Evolutionary conservation across 139 green algal species (phyloP).

Genomic region (Picochlorum sp.): DNA sequence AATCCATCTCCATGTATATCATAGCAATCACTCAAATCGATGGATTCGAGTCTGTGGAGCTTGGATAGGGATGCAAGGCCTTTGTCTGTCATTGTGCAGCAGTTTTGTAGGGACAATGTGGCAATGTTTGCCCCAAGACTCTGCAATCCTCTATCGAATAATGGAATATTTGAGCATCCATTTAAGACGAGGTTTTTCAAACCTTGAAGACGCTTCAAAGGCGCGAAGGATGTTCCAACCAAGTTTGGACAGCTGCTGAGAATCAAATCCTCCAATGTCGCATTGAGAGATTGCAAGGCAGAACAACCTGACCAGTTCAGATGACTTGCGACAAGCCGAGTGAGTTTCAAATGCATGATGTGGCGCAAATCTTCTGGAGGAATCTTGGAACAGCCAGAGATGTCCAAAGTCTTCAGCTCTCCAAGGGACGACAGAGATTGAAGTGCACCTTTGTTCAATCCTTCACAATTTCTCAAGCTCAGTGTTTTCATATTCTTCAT

Average conservation of each 20-base stretch:
- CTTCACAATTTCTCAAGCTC: slow-evolving; percentile 37
- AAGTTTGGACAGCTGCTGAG: slow-evolving; percentile 23
- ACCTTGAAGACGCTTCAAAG: background rate
- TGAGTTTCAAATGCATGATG: slow-evolving; percentile 1
- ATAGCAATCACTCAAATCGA: slow-evolving; percentile 35
- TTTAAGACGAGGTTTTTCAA: slow-evolving; percentile 18
- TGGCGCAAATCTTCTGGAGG: slow-evolving; percentile 15
- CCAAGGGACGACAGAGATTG: background rate
- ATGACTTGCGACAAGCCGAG: background rate
- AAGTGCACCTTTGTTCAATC: slow-evolving; percentile 19
- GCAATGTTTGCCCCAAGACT: too few relatives aligned
- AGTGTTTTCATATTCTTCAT: slow-evolving; percentile 20
- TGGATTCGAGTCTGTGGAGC: slow-evolving; percentile 14
- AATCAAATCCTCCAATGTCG: slow-evolving; percentile 7
- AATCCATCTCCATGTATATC: slow-evolving; percentile 5
- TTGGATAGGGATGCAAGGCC: slow-evolving; percentile 25
- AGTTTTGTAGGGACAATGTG: slow-evolving; percentile 25
- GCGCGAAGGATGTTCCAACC: slow-evolving; percentile 10
- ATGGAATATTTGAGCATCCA: slow-evolving; percentile 15
- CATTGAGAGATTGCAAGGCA: slow-evolving; percentile 12
- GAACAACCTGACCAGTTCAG: slow-evolving; percentile 9
- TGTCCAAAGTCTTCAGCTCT: slow-evolving; percentile 26
- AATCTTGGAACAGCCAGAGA: slow-evolving; percentile 34
- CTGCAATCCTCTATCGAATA: slow-evolving; percentile 15
- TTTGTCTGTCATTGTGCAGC: slow-evolving; percentile 28